phyloP scores from a whole-genome alignment of 2,329 filamentous ascomycete species.

The Raffaelea ambrosiae region DNA sequence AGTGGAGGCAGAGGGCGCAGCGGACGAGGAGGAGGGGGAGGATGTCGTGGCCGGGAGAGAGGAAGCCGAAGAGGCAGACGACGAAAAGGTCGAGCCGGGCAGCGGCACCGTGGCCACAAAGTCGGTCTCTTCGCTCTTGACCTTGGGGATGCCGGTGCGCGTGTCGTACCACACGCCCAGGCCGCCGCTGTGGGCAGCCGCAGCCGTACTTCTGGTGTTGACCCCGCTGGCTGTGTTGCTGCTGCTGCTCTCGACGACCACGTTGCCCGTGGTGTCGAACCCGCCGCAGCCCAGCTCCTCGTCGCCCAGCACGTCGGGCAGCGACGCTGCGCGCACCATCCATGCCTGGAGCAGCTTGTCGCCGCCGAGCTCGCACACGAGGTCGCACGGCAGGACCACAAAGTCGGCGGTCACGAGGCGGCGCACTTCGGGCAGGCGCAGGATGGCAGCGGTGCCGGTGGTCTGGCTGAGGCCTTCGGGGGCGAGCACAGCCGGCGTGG shows the following conservation, averaged over 20 bases:
- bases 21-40: too few species aligned
- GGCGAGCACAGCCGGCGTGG: constrained; percentile 66
- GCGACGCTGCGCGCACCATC: constrained; percentile 74
- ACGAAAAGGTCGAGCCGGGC: too few species aligned
- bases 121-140: constrained; percentile 89
- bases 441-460: constrained; percentile 80
- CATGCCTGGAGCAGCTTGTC: constrained; percentile 80
- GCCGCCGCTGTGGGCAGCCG: constrained; percentile 55
- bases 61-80: too few species aligned
- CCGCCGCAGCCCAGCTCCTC: background rate
- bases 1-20: too few species aligned
- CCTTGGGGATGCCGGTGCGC: constrained; percentile 59
- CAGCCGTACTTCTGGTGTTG: background rate
- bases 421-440: constrained; percentile 76
- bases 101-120: constrained; percentile 75
- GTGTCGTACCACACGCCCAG: constrained; percentile 89
- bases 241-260: constrained; percentile 16
- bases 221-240: constrained; percentile 9
- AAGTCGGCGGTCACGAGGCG: constrained; percentile 77
- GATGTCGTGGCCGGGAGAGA: too few species aligned
- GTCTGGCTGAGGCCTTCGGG: constrained; percentile 70
- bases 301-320: constrained; percentile 49
- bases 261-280: too few species aligned
- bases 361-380: constrained; percentile 83
- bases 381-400: constrained; percentile 82